phyloP scores from a whole-genome alignment of 164 flowering plant genomes.

The Chloranthus sessilifolius region DNA sequence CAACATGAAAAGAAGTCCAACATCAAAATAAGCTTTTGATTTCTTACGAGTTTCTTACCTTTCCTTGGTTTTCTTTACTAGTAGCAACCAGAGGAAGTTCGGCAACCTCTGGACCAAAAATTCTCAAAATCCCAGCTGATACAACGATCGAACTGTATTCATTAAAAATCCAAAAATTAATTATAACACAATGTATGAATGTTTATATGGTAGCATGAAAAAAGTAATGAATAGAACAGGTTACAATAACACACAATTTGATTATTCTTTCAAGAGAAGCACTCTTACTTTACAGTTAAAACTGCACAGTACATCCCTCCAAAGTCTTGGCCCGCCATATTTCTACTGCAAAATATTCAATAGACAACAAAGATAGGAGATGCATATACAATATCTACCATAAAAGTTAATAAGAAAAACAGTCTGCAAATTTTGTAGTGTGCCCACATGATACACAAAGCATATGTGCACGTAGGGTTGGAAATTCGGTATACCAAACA shows the following conservation, averaged over 20 bases:
- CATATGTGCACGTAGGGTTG: too few relatives aligned
- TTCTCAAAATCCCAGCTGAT: slow-evolving; percentile 82
- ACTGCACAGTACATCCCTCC: slow-evolving; percentile 88
- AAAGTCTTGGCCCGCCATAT: slow-evolving; percentile 84
- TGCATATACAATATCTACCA: too few relatives aligned
- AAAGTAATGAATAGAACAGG: not conserved
- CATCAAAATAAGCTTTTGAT: not conserved
- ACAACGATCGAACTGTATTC: slow-evolving; percentile 68
- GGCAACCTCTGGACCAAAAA: slow-evolving; percentile 84
- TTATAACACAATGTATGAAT: too few relatives aligned
- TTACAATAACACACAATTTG: not conserved
- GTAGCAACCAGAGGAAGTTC: slow-evolving; percentile 98
- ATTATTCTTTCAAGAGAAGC: slow-evolving; percentile 2
- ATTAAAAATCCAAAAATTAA: not conserved
- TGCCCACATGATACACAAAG: too few relatives aligned
- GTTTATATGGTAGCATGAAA: too few relatives aligned
- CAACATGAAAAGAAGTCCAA: not conserved
- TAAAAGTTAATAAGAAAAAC: too few relatives aligned
- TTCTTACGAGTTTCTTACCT: slow-evolving; percentile 37
- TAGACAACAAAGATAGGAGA: not conserved
- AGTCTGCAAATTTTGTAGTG: too few relatives aligned
- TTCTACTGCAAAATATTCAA: slow-evolving; percentile 52
- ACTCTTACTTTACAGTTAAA: slow-evolving; percentile 61
- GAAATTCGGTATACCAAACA: too few relatives aligned
- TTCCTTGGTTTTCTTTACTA: slow-evolving; percentile 66